These are phyloP conservation scores for Meyerozyma elateridarum DNA, from an alignment of 1,139 yeast species.

Conservation along the genomic window DNA sequence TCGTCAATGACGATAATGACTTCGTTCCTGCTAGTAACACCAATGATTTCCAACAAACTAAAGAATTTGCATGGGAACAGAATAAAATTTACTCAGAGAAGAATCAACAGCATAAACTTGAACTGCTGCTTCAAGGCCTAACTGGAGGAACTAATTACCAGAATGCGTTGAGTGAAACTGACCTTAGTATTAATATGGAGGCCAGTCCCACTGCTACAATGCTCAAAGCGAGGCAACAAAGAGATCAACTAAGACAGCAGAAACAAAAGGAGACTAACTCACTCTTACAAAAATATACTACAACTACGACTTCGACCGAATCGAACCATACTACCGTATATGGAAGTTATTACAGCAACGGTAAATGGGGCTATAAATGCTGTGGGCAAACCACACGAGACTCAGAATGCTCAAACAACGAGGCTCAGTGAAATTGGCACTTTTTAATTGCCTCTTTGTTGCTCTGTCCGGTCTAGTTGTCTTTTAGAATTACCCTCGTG, in stretches of 20 bases:
- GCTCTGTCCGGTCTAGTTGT: no score
- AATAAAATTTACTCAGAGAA: slow-evolving; percentile 17
- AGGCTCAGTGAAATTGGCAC: no score
- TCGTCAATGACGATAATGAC: slow-evolving; percentile 44
- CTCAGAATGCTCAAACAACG: no score
- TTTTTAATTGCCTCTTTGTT: no score
- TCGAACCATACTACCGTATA: slow-evolving; percentile 40
- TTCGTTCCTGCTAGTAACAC: slow-evolving; percentile 57
- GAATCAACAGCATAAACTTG: slow-evolving; percentile 12
- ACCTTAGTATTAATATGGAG: slow-evolving; percentile 42
- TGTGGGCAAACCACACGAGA: slow-evolving; percentile 36
- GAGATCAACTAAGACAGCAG: slow-evolving; percentile 24
- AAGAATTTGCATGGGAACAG: slow-evolving; percentile 51
- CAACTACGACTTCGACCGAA: slow-evolving; percentile 31
- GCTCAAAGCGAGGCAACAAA: slow-evolving; percentile 37
- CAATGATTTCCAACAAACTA: slow-evolving; percentile 40
- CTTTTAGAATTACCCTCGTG: no score
- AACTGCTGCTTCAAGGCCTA: slow-evolving; percentile 11
- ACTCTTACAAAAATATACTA: no score
- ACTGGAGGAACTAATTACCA: slow-evolving; percentile 13
- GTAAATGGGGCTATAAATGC: slow-evolving; percentile 47
- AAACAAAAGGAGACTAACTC: no score
- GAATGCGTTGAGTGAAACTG: slow-evolving; percentile 25
- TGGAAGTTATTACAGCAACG: slow-evolving; percentile 46
- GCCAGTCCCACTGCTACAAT: slow-evolving; percentile 59